Percentiles rank a stretch among this genome's conserved stretches.
Evolutionary conservation across 1,284 basidiomycete species (phyloP).

Genomic region (Ustilago esculenta): DNA sequence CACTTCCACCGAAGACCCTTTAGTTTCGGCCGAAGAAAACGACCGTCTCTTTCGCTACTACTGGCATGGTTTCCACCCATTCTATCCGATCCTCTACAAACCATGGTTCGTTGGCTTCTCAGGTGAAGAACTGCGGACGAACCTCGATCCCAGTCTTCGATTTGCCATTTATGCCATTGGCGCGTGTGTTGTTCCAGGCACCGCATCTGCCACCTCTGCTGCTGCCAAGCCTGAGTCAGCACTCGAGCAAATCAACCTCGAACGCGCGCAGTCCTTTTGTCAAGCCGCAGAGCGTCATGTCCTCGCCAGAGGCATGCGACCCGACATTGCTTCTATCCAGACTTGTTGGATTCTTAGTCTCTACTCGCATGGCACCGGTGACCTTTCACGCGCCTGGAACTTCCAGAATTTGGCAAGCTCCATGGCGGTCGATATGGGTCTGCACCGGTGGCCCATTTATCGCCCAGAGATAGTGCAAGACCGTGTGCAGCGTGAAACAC

Average conservation of each 20-base stretch:
- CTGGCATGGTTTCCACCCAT: constrained; percentile 58
- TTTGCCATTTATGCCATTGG: constrained; percentile 58
- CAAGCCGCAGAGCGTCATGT: constrained; percentile 49
- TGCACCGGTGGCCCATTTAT: constrained; percentile 65
- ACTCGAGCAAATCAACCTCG: constrained; percentile 27
- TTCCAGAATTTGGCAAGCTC: constrained; percentile 67
- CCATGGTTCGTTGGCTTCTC: constrained; percentile 49
- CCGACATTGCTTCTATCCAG: constrained; percentile 62
- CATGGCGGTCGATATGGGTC: constrained; percentile 69
- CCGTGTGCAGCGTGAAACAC: constrained; percentile 62
- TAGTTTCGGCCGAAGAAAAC: constrained; percentile 42
- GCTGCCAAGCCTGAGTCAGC: neutral
- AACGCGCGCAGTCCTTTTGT: constrained; percentile 41
- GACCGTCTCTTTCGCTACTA: constrained; percentile 54
- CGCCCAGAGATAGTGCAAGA: constrained; percentile 52
- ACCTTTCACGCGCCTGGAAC: constrained; percentile 68
- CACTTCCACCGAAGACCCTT: constrained; percentile 21
- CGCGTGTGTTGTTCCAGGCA: constrained; percentile 47
- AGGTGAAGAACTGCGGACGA: constrained; percentile 38
- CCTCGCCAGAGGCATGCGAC: constrained; percentile 48
- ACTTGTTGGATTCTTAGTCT: constrained; percentile 68
- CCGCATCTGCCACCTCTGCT: neutral
- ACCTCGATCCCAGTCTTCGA: constrained; percentile 47
- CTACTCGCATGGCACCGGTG: constrained; percentile 69
- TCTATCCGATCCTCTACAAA: constrained; percentile 62